Base-by-base conservation (phyloP, 2,329 filamentous ascomycete species). In the Aspergillus viridinutans region DNA sequence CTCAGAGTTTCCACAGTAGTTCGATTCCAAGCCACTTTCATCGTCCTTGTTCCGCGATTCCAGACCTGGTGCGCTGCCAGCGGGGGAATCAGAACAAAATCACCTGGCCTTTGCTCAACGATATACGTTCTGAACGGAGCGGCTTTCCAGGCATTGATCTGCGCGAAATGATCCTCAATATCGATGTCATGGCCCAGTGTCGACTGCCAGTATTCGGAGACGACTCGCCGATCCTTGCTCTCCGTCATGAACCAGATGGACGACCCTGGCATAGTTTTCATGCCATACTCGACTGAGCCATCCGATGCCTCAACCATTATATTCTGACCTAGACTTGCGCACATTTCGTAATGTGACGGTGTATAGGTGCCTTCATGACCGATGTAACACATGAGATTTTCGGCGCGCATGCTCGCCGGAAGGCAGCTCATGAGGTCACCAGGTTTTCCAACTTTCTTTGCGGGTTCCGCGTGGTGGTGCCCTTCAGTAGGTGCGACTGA, bases 201-300 rank as follows among this genome's bases (percentile, higher is more conserved):
- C 1, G 92, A 96, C 50, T 95, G 78, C 79, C 95, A 99, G 72
- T 96, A 97, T 68, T 97, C 93, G 0, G 92, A 88, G 2, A 97
- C 92, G 3, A 93, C 82, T 59, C 92, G 88, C 1, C 94, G 87
- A 68, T 99, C 94, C 67, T 94, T 95, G 38, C 87, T 92, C 72
- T 97, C 92, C 0, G 94, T 97, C 94, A 99, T 97, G 71, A 97
- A 96, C 94, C 94, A 99, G 40, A 99, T 85, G 0, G 94, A 97
- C 54, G 90, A 96, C 1, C 94, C 94, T 1, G 89, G 84, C 61
- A 86, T 90, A 48, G 85, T 85, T 0, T 75, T 75, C 69, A 94
- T 90, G 4, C 89, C 90, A 52, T 89, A 81, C 54, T 87, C 84
- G 20, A 83, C 78, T 2, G 85, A 78, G 1, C 78, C 79, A 48